phyloP scores from a whole-genome alignment of 768 basidiomycete genomes.

The Amanita phalloides region DNA sequence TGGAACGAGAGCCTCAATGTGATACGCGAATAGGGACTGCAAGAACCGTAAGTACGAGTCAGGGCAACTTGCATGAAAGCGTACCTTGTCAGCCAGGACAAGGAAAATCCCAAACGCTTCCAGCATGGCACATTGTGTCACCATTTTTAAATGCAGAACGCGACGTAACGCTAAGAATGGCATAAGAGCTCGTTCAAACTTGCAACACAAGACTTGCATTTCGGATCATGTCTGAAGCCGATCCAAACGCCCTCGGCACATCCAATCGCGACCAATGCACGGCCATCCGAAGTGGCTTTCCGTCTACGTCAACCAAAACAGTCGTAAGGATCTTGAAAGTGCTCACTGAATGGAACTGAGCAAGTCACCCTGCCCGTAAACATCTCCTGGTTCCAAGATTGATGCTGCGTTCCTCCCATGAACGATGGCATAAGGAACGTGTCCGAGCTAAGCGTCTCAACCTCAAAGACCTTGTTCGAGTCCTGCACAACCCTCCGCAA shows the following conservation, averaged over 20 bases:
- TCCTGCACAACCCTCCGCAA: conserved; percentile 84
- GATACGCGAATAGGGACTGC: conserved; percentile 86
- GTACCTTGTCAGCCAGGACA: conserved; percentile 84
- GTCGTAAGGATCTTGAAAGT: background rate
- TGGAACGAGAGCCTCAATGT: conserved; percentile 93
- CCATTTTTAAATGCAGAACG: conserved; percentile 84
- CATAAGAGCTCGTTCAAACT: conserved; percentile 16
- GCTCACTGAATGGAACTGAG: conserved; percentile 83
- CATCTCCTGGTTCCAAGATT: conserved; percentile 59
- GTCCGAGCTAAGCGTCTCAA: conserved; percentile 79
- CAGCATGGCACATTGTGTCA: conserved; percentile 90
- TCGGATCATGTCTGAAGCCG: conserved; percentile 79
- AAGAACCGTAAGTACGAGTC: conserved; percentile 18
- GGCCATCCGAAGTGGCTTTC: conserved; percentile 72
- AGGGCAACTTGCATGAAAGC: conserved; percentile 31
- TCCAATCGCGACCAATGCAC: conserved; percentile 78
- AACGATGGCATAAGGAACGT: conserved; percentile 73
- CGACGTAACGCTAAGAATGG: conserved; percentile 64
- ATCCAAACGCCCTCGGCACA: conserved; percentile 95
- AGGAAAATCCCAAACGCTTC: conserved; percentile 97
- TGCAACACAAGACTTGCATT: conserved; percentile 39
- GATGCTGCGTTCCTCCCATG: conserved; percentile 29
- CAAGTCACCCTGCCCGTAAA: conserved; percentile 86
- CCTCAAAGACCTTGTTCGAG: conserved; percentile 90
- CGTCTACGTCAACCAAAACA: conserved; percentile 29